Percentiles rank a stretch among this genome's conserved stretches.
Conservation (phyloP, 83 land plant species). For the Isoetes engelmannii region DNA sequence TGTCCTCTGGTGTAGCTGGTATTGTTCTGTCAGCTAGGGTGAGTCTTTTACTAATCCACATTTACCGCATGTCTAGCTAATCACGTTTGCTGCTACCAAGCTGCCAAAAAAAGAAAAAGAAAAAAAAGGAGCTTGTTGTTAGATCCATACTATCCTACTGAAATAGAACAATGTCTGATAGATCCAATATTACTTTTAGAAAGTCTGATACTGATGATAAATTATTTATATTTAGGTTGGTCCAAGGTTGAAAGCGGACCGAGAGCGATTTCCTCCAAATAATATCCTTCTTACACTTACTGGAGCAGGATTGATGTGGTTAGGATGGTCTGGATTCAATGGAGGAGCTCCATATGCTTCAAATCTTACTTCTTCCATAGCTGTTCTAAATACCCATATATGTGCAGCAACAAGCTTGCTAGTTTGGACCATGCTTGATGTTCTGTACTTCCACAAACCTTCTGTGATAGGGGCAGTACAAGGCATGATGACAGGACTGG, state of each 20-base stretch:
- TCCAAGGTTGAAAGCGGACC: conserved; percentile 18
- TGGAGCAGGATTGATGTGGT: conserved; percentile 25
- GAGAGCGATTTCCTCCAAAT: conserved; percentile 27
- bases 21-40: background rate
- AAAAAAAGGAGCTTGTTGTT: no score
- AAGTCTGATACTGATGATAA: no score
- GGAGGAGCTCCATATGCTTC: conserved; percentile 25
- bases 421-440: conserved; percentile 23
- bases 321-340: conserved; percentile 32
- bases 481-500: conserved; percentile 30
- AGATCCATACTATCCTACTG: no score
- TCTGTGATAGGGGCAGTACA: conserved; percentile 31
- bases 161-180: no score
- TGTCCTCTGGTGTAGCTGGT: background rate
- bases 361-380: conserved; percentile 19
- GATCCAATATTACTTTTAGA: no score
- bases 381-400: conserved; percentile 23
- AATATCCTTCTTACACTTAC: conserved; percentile 24
- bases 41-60: no score
- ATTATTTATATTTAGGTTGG: conserved; percentile 29
- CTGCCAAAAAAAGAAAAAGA: no score
- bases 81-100: no score
- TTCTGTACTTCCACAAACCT: conserved; percentile 23
- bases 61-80: no score
- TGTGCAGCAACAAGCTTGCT: conserved; percentile 28